Conservation (phyloP, 2,329 filamentous ascomycete species). For the Diaporthe ampelina region DNA sequence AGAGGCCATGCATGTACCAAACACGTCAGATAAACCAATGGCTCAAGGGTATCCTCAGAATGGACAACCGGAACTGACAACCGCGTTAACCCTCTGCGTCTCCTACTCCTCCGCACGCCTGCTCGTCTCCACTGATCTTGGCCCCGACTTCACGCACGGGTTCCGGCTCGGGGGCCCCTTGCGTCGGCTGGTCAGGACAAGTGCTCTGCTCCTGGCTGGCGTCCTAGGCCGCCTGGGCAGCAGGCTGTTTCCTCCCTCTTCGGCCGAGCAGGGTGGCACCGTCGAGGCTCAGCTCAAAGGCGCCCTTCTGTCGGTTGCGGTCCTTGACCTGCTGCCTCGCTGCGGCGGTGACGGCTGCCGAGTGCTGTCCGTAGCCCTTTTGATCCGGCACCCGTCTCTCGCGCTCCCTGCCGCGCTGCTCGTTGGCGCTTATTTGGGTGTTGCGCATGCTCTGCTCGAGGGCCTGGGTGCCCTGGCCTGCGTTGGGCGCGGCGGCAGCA, state of each 20-base stretch:
- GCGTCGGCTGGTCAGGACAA: neutral
- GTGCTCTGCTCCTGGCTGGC: neutral
- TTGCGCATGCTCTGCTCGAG: slow-evolving; percentile 91
- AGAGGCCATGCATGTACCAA: slow-evolving; percentile 13
- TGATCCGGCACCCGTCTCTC: slow-evolving; percentile 55
- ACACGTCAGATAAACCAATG: neutral
- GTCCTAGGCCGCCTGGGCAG: slow-evolving; percentile 57
- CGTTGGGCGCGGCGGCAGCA: slow-evolving; percentile 56
- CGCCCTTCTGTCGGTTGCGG: slow-evolving; percentile 78
- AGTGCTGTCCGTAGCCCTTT: slow-evolving; percentile 90
- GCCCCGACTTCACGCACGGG: neutral
- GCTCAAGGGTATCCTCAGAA: slow-evolving; percentile 13
- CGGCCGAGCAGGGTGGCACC: slow-evolving; percentile 91
- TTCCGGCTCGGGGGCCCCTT: neutral
- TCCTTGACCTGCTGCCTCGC: slow-evolving; percentile 84
- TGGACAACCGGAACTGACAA: neutral
- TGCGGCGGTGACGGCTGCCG: slow-evolving; percentile 84
- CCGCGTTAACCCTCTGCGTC: neutral
- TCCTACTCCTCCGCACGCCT: neutral
- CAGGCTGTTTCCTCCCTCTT: slow-evolving; percentile 65
- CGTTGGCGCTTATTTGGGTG: slow-evolving; percentile 78
- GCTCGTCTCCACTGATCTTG: neutral
- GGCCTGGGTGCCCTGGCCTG: slow-evolving; percentile 69
- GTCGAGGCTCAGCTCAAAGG: slow-evolving; percentile 92
- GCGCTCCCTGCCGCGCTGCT: slow-evolving; percentile 67